These are phyloP conservation scores for Lactarius sp. DNA, from an alignment of 768 basidiomycete genomes.

Conservation along the genomic window DNA sequence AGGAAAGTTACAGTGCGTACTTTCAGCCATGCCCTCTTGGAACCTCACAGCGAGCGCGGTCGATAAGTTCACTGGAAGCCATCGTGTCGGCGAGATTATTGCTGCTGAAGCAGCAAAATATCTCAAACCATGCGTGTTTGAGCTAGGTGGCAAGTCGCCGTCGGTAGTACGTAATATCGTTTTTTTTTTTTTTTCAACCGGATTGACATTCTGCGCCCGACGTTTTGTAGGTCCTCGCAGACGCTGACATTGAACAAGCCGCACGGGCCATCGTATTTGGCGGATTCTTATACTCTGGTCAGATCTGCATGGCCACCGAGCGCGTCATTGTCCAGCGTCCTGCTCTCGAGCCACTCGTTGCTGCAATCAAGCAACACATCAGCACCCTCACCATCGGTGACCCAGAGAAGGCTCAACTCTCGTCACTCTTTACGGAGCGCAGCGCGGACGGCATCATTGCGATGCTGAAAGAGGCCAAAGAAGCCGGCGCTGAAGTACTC, in stretches of 20 bases:
- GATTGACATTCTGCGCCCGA: neutral
- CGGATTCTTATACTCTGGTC: slow-evolving; percentile 45
- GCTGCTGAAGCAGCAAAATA: slow-evolving; percentile 51
- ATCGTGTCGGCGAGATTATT: slow-evolving; percentile 49
- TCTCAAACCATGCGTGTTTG: slow-evolving; percentile 51
- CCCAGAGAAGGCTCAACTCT: slow-evolving; percentile 30
- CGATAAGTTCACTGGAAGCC: slow-evolving; percentile 52
- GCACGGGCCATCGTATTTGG: slow-evolving; percentile 46
- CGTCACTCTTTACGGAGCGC: slow-evolving; percentile 40
- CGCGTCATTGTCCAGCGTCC: slow-evolving; percentile 49
- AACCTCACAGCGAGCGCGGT: neutral
- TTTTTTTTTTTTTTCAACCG: neutral
- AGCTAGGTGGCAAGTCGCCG: slow-evolving; percentile 53
- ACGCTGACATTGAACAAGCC: slow-evolving; percentile 50
- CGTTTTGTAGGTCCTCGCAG: slow-evolving; percentile 42
- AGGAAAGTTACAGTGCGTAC: slow-evolving; percentile 47
- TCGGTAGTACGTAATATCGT: slow-evolving; percentile 38
- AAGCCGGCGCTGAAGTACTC: slow-evolving; percentile 42
- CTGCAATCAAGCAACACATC: slow-evolving; percentile 34
- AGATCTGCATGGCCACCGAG: slow-evolving; percentile 56
- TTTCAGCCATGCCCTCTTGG: neutral
- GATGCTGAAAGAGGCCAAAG: slow-evolving; percentile 42
- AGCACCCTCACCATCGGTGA: slow-evolving; percentile 39
- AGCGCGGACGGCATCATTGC: slow-evolving; percentile 43
- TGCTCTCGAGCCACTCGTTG: slow-evolving; percentile 36